A percentile compares a stretch with the other conserved stretches of the same genome.
Conservation (phyloP, 345 rosid genomes). For the Citrus glauca region DNA sequence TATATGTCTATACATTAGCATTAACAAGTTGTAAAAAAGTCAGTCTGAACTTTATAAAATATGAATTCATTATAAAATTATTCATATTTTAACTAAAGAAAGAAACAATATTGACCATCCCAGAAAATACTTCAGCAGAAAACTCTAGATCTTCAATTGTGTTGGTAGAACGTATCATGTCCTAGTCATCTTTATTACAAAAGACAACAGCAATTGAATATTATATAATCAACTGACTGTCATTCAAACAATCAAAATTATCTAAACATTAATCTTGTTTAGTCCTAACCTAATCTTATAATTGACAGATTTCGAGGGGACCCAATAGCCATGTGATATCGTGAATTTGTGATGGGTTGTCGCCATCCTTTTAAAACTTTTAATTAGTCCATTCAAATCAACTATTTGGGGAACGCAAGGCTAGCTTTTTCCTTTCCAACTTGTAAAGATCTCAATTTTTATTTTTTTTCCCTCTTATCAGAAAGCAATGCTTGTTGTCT, state of each 20-base stretch:
- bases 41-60: too few relatives aligned
- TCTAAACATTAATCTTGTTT: not conserved
- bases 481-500: not conserved
- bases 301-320: not conserved
- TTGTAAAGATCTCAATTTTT: slow-evolving; percentile 19
- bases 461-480: not conserved
- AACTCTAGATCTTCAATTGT: not conserved
- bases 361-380: not conserved
- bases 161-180: not conserved
- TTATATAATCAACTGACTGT: too few relatives aligned
- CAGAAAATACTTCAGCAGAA: not conserved
- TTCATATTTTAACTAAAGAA: too few relatives aligned
- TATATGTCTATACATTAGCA: too few relatives aligned
- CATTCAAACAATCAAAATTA: not conserved
- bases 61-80: too few relatives aligned
- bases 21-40: too few relatives aligned
- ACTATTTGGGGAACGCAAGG: not conserved
- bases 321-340: not conserved
- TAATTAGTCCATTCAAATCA: not conserved
- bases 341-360: not conserved
- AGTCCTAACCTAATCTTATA: not conserved
- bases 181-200: not conserved
- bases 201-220: not conserved
- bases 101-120: too few relatives aligned
- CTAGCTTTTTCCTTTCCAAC: slow-evolving; percentile 21